Base-by-base conservation (phyloP, 2,329 filamentous ascomycete species). In the Sporothrix sp. region DNA sequence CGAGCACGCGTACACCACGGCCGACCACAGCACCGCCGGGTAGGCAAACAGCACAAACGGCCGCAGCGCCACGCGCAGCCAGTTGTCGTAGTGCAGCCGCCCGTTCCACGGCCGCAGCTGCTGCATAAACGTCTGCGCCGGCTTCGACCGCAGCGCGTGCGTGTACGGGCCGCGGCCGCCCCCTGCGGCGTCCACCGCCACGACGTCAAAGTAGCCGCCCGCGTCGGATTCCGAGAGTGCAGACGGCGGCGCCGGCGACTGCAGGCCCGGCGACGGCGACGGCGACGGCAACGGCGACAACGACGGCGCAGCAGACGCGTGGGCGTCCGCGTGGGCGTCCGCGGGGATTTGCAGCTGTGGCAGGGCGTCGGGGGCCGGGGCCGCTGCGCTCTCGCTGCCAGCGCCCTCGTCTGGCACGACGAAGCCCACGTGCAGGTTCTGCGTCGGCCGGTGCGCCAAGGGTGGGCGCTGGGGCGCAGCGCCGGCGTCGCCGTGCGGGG, bases 11-110 rank as follows among this genome's bases (percentile, higher is more conserved):
- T 97, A 97, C 4, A 95, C 80, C 1, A 85, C 72, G 0, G 88
- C 72, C 6, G 87, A 91, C 91, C 90, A 97, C 8, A 96, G 75
- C 1, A 97, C 85, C 0, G 86, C 79, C 0, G 93, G 93, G 61
- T 97, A 96, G 1, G 84, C 79, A 59, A 84, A 95, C 1, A 97
- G 75, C 42, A 96, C 80, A 54, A 97, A 87, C 0, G 91, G 93
- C 1, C 91, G 78, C 5, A 84, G 38, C 50, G 85, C 83, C 16
- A 87, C 87, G 54, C 82, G 84, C 63, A 84, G 65, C 89, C 90
- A 97, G 9, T 73, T 84, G 60, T 95, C 88, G 13, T 81, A 72
- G 45, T 79, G 78, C 10, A 97, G 77, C 11, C 88, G 80, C 1
- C 91, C 90, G 58, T 88, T 84, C 71, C 78, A 95, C 0, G 85